Evolutionary conservation across 768 basidiomycete genomes (phyloP), one percentile per base, ranked within the genome.

Genomic region (Mycena floridula): DNA sequence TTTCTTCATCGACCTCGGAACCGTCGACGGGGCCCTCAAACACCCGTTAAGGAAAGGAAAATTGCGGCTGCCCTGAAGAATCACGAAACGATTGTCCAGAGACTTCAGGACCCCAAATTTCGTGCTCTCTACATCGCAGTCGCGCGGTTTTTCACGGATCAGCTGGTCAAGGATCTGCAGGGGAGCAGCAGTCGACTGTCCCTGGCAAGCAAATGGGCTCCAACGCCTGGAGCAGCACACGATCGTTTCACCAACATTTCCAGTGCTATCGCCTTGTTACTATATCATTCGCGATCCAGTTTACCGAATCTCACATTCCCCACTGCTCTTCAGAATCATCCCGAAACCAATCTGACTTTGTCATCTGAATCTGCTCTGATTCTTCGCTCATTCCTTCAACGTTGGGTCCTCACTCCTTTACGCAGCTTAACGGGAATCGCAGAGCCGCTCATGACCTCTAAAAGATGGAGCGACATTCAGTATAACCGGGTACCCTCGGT

Each of bases 151-250:
- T 85, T 85, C 47, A 65, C 77, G 3, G 64, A 67, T 5, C 70
- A 69, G 25, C 67, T 87, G 7, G 56, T 63, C 12, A 58, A 64
- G 28, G 85, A 88, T 47, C 51, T 72, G 4, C 50, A 68, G 48
- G 52, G 72, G 11, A 50, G 66, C 5, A 43, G 54, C 1, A 68
- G 60, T 48, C 61, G 67, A 25, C 62, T 87, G 16, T 74, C 75
- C 6, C 71, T 85, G 13, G 81, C 73, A 1, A 70, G 71, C 1
- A 89, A 87, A 58, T 88, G 84, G 84, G 83, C 82, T 0, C 84
- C 85, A 0, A 74, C 76, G 2, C 77, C 79, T 11, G 68, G 59
- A 3, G 63, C 67, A 3, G 68, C 78, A 3, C 84, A 85, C 44
- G 85, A 87, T 52, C 70, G 74, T 8, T 64, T 71, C 45, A 81